phyloP scores from a whole-genome alignment of 139 green algal species.

The Dunaliella primolecta region DNA sequence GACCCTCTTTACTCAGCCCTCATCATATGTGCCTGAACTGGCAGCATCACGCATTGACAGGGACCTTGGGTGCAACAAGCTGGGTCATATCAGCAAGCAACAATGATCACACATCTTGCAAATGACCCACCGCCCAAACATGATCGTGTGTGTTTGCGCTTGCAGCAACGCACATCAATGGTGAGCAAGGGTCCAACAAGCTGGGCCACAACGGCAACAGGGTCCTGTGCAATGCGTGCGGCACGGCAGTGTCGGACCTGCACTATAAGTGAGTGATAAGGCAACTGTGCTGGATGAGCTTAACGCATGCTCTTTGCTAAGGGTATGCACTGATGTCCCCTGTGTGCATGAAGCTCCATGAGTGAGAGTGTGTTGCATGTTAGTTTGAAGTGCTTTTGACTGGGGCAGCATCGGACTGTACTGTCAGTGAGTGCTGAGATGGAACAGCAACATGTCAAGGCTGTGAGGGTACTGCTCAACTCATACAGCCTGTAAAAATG shows the following conservation, averaged over 20 bases:
- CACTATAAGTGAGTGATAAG: not conserved
- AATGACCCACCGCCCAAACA: too few species aligned
- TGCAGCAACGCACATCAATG: not conserved
- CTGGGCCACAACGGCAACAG: not conserved
- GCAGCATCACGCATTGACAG: too few species aligned
- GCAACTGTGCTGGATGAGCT: not conserved
- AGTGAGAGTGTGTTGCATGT: not conserved
- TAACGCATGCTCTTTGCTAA: not conserved
- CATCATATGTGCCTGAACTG: too few species aligned
- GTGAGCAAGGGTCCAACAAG: not conserved
- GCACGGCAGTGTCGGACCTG: not conserved
- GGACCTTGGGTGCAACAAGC: too few species aligned
- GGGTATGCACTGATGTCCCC: not conserved
- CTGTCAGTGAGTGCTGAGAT: too few species aligned
- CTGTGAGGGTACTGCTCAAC: too few species aligned
- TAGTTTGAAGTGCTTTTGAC: not conserved
- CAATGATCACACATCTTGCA: too few species aligned
- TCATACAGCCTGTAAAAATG: too few species aligned
- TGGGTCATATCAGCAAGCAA: too few species aligned
- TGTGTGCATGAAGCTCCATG: not conserved
- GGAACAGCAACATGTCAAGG: too few species aligned
- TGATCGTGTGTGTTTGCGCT: not conserved
- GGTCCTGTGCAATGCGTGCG: conserved; percentile 1
- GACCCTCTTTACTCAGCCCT: too few species aligned
- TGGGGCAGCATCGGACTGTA: too few species aligned